Base-by-base conservation (phyloP, 2,329 filamentous ascomycete species). In the Fusarium keratoplasticum region DNA sequence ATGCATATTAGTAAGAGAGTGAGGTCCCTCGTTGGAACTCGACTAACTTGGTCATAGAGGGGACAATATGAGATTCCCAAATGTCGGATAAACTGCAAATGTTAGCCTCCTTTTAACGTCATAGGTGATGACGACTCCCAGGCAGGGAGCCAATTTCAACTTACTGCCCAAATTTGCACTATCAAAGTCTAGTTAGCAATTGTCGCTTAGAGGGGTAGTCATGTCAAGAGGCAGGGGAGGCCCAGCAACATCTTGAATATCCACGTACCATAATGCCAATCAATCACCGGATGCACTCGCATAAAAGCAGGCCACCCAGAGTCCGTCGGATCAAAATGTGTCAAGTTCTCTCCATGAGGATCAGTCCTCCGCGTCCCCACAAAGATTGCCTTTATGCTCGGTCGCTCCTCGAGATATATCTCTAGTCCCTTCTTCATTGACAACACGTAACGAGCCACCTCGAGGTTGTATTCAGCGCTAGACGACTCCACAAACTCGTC, bases 221-320 rank as follows among this genome's bases (percentile, higher is more conserved):
- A 29, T 31, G 10, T 31, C 27, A 52, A 31, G 10, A 47, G 2
- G 25, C 9, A n/a, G 16, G 22, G 22, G 6, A n/a, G 6, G 16
- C 16, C 16, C 27, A 25, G 7, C 9, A 52, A 20, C 18, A 31
- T 2, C 20, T 9, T 33, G 20, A 13, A 36, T 54, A n/a, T 36
- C 10, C 6, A 52, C 70, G 8, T 71, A 74, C 72, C 80, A 69
- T 73, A 98, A 82, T 96, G 94, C 96, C 96, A 99, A 83, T 99
- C 96, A 80, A 99, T 95, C 11, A 99, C 94, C 0, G 96, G 96
- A 83, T 99, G 95, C 69, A 98, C 88, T 67, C 96, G 90, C 92
- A 98, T 95, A 79, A 98, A 98, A 50, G 88, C 85, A 38, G 96
- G 96, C 96, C 96, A 99, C 3, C 93, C 95, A 38, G 89, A 86